Conservation (phyloP, 257 asterid species). For the Hygrophila difformis region DNA sequence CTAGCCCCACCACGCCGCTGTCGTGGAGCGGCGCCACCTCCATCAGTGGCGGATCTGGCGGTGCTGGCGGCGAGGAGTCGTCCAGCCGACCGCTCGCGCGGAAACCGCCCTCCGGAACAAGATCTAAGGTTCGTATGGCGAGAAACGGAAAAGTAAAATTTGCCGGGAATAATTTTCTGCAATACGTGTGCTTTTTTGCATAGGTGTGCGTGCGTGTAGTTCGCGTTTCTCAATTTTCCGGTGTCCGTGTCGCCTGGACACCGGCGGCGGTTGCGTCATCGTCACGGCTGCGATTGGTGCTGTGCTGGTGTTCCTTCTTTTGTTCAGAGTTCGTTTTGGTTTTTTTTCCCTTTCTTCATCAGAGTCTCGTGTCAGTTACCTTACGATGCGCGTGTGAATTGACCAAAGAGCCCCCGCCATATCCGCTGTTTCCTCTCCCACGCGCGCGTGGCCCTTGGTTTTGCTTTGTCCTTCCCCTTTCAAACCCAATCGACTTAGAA, state of each 20-base stretch:
- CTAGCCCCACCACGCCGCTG: constrained; percentile 68
- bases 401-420: constrained; percentile 40
- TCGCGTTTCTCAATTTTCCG: constrained; percentile 5
- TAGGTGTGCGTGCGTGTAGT: background rate
- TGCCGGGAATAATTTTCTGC: background rate
- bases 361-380: constrained; percentile 31
- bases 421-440: constrained; percentile 40
- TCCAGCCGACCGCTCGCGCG: constrained; percentile 27
- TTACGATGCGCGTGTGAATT: background rate
- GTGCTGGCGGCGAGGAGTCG: constrained; percentile 24
- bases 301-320: too few species aligned
- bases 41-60: constrained; percentile 39
- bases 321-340: too few species aligned
- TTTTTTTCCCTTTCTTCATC: constrained; percentile 12
- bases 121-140: constrained; percentile 66
- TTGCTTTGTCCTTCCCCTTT: constrained; percentile 18
- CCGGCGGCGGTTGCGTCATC: constrained; percentile 1
- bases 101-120: constrained; percentile 25
- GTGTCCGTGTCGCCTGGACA: constrained; percentile 19
- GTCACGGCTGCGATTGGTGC: constrained; percentile 3
- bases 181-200: background rate
- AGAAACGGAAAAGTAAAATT: background rate
- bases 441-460: constrained; percentile 27
- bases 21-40: constrained; percentile 72
- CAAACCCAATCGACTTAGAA: constrained; percentile 2